phyloP scores from a whole-genome alignment of 805 yeast genomes.

The Debaryomyces prosopidis region DNA sequence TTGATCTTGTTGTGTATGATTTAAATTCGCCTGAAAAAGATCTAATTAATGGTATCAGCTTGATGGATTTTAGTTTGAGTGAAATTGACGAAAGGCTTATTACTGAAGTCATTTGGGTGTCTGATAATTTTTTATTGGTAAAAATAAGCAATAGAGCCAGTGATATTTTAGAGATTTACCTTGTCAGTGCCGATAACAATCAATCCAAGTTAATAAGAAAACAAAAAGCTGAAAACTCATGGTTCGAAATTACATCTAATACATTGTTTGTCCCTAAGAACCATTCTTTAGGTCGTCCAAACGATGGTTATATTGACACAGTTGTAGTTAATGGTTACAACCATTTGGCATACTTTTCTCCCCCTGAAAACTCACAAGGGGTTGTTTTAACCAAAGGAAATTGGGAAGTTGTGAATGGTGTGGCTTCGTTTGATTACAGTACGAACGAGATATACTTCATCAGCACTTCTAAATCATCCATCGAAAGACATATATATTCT shows the following conservation, averaged over 20 bases:
- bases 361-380: constrained; percentile 51
- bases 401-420: constrained; percentile 85
- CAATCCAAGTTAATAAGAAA: constrained; percentile 41
- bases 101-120: constrained; percentile 64
- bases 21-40: constrained; percentile 18
- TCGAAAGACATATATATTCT: constrained; percentile 81
- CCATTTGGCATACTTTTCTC: constrained; percentile 84
- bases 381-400: constrained; percentile 63
- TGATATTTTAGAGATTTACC: constrained; percentile 50
- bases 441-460: constrained; percentile 55
- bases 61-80: constrained; percentile 17
- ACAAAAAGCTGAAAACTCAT: constrained; percentile 55
- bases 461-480: constrained; percentile 75
- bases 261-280: constrained; percentile 38
- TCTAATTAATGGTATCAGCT: constrained; percentile 3
- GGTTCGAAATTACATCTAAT: constrained; percentile 49
- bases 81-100: constrained; percentile 45
- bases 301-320: constrained; percentile 78
- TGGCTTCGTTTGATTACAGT: constrained; percentile 57
- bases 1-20: constrained; percentile 47
- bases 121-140: constrained; percentile 46
- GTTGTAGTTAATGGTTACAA: constrained; percentile 57
- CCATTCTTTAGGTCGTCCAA: constrained; percentile 31
- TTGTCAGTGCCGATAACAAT: constrained; percentile 32
- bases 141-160: constrained; percentile 68